phyloP scores from a whole-genome alignment of 495 filamentous ascomycete genomes.

The Podospora pseudopauciseta region DNA sequence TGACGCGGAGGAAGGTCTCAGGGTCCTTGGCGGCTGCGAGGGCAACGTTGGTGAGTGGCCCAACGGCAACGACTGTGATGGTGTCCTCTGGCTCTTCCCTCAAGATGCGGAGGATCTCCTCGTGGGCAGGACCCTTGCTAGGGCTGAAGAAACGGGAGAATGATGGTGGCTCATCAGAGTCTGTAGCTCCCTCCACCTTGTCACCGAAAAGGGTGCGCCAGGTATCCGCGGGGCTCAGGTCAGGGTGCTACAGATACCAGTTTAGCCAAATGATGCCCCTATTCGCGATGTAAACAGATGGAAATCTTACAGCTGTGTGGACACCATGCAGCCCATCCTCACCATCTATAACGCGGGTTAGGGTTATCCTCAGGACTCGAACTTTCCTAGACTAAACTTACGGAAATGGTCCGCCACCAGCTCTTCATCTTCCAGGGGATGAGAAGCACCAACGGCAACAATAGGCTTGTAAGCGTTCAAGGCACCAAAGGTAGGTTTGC shows the following conservation, averaged over 20 bases:
- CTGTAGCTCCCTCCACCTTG: constrained; percentile 38
- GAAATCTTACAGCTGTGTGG: constrained; percentile 62
- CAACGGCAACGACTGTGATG: constrained; percentile 84
- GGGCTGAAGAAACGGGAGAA: constrained; percentile 62
- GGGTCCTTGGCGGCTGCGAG: constrained; percentile 80
- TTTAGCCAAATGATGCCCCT: background rate
- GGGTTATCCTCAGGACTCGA: constrained; percentile 3
- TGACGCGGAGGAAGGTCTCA: constrained; percentile 79
- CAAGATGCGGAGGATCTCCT: constrained; percentile 81
- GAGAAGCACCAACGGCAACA: constrained; percentile 79
- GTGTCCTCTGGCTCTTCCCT: constrained; percentile 73
- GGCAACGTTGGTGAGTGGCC: constrained; percentile 88
- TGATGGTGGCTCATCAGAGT: constrained; percentile 36
- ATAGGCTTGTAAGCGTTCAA: constrained; percentile 69
- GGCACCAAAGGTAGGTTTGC: constrained; percentile 64
- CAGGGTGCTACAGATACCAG: constrained; percentile 64
- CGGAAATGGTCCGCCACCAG: constrained; percentile 90
- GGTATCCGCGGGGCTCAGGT: constrained; percentile 74
- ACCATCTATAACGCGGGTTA: constrained; percentile 58
- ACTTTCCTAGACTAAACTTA: constrained; percentile 33
- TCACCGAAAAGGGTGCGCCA: constrained; percentile 79
- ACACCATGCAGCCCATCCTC: constrained; percentile 88
- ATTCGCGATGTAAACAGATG: background rate
- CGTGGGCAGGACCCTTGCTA: constrained; percentile 65
- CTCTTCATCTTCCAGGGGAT: constrained; percentile 77